Evolutionary conservation across 768 basidiomycete genomes (phyloP), one percentile per base, ranked within the genome.

Genomic region (Agrocybe praecox): DNA sequence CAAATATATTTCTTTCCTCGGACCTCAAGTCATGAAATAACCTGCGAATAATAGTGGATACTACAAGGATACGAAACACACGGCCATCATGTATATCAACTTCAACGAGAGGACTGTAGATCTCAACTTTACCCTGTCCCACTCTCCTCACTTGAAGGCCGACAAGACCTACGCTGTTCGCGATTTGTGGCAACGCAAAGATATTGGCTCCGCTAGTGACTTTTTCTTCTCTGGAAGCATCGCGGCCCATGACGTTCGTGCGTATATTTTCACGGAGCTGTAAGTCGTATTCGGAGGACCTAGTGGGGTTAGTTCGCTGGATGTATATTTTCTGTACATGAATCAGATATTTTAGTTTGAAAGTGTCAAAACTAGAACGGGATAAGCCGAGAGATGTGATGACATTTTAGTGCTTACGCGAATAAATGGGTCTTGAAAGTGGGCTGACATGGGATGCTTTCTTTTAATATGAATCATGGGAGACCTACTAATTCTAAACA

Each of bases 381-480:
- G 11, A 52, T 46, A 48, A n/a, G 48, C 50, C 53, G 51, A 50
- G 32, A 12, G 12, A 14, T 15, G 36, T 51, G 51, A 36, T 51
- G 62, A 59, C 51, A 52, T 43, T 50, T 24, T 36, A n/a, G 33
- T 53, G 63, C 64, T 73, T 72, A 71, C 69, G 72, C 65, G 61
- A 72, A 71, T 70, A 70, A 62, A 60, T 54, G 66, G 72, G 64
- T 61, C 33, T 51, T 45, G 56, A 67, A 74, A 75, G 75, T 75
- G 74, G 74, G 68, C 73, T 70, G 72, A 76, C 72, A 67, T 52
- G 46, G n/a, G 26, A 15, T 47, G 44, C 34, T 19, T 49, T 53
- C 29, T 53, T 32, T 52, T 50, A 40, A 58, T 59, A 57, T 56
- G 54, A 48, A 59, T 56, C 55, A 49, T 42, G 50, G 43, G 42